phyloP scores from a whole-genome alignment of 257 asterid genomes.

The Catharanthus roseus region DNA sequence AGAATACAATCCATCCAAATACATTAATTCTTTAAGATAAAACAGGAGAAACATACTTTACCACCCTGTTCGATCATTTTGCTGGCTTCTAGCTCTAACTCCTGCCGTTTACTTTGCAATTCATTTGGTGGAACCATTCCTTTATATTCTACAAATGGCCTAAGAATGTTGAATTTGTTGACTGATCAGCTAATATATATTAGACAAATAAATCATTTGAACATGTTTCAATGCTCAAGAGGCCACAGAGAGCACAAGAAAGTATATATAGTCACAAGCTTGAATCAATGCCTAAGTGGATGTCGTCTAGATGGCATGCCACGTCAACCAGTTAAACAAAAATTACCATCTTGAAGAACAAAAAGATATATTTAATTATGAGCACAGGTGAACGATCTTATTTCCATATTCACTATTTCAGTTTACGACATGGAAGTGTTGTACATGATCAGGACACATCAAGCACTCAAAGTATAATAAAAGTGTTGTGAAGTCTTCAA shows the following conservation, averaged over 20 bases:
- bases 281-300: not conserved
- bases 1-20: not conserved
- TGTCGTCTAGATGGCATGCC: not conserved
- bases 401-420: not conserved
- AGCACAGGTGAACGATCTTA: not conserved
- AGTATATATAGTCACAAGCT: too few species aligned
- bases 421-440: not conserved
- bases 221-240: not conserved
- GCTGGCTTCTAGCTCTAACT: slow-evolving; percentile 57
- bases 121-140: slow-evolving; percentile 56
- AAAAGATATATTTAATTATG: too few species aligned
- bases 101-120: slow-evolving; percentile 50
- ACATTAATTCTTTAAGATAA: not conserved
- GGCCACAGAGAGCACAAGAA: not conserved
- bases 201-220: slow-evolving; percentile 1
- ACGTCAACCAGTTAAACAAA: not conserved
- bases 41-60: slow-evolving; percentile 36
- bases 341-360: not conserved
- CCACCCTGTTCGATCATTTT: slow-evolving; percentile 65
- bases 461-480: not conserved
- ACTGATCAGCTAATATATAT: not conserved
- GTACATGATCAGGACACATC: not conserved
- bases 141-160: slow-evolving; percentile 82
- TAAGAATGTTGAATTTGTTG: slow-evolving; percentile 23
- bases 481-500: not conserved